Evolutionary conservation across 768 basidiomycete genomes (phyloP), one percentile per base, ranked within the genome.

Genomic region (Suillus spraguei): DNA sequence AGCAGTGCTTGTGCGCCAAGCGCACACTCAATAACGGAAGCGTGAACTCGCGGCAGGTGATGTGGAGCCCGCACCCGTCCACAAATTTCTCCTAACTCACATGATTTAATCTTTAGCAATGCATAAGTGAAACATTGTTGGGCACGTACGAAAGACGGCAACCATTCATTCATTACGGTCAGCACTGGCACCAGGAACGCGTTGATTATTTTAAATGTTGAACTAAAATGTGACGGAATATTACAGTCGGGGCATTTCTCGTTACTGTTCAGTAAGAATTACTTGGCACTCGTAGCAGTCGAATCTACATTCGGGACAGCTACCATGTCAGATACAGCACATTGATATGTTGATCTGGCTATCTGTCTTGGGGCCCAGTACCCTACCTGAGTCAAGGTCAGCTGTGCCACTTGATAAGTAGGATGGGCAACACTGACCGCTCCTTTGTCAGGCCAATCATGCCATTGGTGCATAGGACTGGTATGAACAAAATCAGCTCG

Each of bases 391-490:
- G 10, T 17, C 20, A 13, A 28, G 9, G 17, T 24, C n/a, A 44
- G 59, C 28, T 28, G 16, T 32, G 7, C 16, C 49, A 50, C 16
- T 17, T 3, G 16, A 28, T 3, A 28, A 28, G 49, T 13, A 50
- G 13, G 16, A 10, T 44, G 39, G 16, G 8, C 16, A 11, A 32
- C 14, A 39, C 24, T n/a, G n/a, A 59, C 59, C 8, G 36, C 35
- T n/a, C 49, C 65, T 46, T 56, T 28, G 28, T 66, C 63, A 4
- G 65, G 63, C 65, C 65, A 66, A 42, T 66, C 60, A 58, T 64
- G 65, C 41, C 63, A 62, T 38, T 24, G 42, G 22, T 36, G 14
- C 24, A 44, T 38, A 38, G 16, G n/a, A 17, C 17, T n/a, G 46
- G 16, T 59, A 20, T 24, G n/a, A 59, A 5, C 20, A 46, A 38